Conservation (phyloP, 306 rosid species). For the Glycine tomentella region DNA sequence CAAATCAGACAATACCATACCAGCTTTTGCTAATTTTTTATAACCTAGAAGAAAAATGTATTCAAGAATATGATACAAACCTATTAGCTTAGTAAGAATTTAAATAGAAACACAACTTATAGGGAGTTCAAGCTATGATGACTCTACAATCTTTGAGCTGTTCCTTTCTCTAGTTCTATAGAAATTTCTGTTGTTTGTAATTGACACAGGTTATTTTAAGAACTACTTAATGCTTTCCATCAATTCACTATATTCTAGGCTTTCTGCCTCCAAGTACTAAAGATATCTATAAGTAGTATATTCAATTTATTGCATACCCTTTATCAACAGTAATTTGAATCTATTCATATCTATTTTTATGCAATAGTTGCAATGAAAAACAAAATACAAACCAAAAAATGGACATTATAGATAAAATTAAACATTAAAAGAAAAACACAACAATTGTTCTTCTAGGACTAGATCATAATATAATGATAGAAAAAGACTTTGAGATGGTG, state of each 20-base stretch:
- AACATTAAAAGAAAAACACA: constrained; percentile 4
- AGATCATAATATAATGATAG: no score
- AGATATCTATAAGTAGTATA: not conserved
- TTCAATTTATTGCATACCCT: not conserved
- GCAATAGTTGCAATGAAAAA: no score
- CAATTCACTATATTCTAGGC: not conserved
- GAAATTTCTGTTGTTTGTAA: not conserved
- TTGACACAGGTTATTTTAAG: not conserved
- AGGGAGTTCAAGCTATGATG: not conserved
- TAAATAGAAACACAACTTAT: not conserved
- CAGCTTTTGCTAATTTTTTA: no score
- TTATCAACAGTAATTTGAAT: not conserved
- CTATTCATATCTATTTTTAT: no score
- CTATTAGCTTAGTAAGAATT: not conserved
- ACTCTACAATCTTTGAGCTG: not conserved
- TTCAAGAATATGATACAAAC: constrained; percentile 17
- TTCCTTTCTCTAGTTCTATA: not conserved
- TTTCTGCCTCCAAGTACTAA: not conserved
- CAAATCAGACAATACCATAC: no score
- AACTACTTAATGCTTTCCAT: not conserved
- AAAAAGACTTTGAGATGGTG: no score
- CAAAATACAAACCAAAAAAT: not conserved
- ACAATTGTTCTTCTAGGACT: not conserved
- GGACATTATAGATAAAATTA: not conserved
- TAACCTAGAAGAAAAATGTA: not conserved